phyloP scores from a whole-genome alignment of 805 yeast genomes.

The Dipodascus geniculatus region DNA sequence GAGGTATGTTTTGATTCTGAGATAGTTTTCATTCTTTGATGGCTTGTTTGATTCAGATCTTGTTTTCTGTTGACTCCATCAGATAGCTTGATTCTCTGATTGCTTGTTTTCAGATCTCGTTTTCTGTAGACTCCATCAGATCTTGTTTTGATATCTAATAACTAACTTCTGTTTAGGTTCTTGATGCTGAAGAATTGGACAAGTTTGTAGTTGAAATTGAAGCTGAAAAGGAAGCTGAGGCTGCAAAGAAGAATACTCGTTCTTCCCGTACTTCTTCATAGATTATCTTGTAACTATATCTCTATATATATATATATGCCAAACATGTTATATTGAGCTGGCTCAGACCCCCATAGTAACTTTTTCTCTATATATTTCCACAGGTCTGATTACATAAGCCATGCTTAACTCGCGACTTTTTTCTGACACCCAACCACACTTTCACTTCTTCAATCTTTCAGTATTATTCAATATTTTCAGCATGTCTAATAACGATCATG shows the following conservation, averaged over 20 bases:
- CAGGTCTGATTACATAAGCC: no score
- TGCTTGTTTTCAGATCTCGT: no score
- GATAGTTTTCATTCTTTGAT: not conserved
- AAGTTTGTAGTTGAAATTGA: conserved; percentile 72
- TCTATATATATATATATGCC: no score
- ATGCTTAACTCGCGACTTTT: not conserved
- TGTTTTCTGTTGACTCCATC: not conserved
- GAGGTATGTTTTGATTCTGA: conserved; percentile 19
- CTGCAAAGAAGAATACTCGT: conserved; percentile 50
- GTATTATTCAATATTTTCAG: no score
- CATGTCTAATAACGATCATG: not conserved
- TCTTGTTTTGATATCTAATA: conserved; percentile 15
- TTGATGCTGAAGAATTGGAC: conserved; percentile 62
- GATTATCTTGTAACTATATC: not conserved
- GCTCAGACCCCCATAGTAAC: no score
- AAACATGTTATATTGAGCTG: no score
- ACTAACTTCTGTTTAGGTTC: conserved; percentile 10
- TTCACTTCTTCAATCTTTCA: no score
- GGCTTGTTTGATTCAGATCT: not conserved
- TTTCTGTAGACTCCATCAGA: not conserved
- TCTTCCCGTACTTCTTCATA: conserved; percentile 3
- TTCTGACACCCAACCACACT: not conserved
- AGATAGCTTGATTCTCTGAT: no score
- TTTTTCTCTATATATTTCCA: no score
- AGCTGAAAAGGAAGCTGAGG: conserved; percentile 75